phyloP scores from a whole-genome alignment of 108 stramenopile genomes.

The Cyclostephanos invisitatus region DNA sequence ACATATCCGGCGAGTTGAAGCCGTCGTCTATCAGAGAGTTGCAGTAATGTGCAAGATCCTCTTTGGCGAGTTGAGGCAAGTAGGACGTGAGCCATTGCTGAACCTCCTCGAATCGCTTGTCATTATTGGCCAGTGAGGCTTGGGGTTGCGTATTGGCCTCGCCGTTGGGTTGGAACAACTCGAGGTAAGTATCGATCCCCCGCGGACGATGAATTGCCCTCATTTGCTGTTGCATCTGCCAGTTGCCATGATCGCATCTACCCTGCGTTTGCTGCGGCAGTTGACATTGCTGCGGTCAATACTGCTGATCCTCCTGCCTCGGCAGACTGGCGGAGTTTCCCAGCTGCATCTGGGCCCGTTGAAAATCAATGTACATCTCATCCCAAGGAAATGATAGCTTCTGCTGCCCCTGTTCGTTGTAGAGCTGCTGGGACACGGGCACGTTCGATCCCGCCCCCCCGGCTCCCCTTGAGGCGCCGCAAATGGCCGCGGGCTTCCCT shows the following conservation, averaged over 20 bases:
- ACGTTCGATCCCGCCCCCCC: background rate
- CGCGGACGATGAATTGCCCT: background rate
- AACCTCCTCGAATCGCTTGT: conserved; percentile 19
- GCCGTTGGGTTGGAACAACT: too few species aligned
- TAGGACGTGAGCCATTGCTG: conserved; percentile 27
- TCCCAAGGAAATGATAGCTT: background rate
- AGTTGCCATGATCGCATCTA: conserved; percentile 4
- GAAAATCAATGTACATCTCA: conserved; percentile 49
- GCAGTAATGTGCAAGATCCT: conserved; percentile 29
- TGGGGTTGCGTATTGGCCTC: too few species aligned
- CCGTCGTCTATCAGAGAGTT: conserved; percentile 36
- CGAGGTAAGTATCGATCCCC: background rate
- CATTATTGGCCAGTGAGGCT: conserved; percentile 7
- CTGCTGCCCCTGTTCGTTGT: conserved; percentile 13
- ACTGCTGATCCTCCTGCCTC: conserved; percentile 27
- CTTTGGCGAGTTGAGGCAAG: conserved; percentile 30
- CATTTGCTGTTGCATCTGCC: conserved; percentile 33
- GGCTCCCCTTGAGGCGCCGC: conserved; percentile 38
- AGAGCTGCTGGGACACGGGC: conserved; percentile 12
- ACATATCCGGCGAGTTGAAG: conserved; percentile 43
- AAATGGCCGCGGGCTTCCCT: conserved; percentile 69
- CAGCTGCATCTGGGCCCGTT: conserved; percentile 44
- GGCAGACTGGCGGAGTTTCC: conserved; percentile 2
- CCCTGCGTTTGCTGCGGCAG: conserved; percentile 37
- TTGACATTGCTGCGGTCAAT: conserved; percentile 41